phyloP scores from a whole-genome alignment of 192 early-diverging fungal genomes.

The Phlyctochytrium arcticum region DNA sequence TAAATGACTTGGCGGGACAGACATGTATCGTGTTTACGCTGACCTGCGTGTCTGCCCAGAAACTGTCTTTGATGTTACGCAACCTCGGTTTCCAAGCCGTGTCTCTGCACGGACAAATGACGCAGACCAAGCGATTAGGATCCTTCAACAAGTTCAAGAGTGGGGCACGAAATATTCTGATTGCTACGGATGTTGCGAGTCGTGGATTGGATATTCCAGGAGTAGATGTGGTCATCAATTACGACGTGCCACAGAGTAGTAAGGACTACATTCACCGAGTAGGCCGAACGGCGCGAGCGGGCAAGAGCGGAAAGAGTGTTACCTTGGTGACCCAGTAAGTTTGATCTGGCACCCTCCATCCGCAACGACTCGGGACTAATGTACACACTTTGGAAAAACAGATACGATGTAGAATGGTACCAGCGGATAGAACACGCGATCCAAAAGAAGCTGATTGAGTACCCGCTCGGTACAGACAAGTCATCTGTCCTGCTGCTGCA shows the following conservation, averaged over 20 bases:
- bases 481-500: constrained; percentile 83
- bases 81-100: constrained; percentile 94
- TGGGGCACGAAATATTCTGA: constrained; percentile 79
- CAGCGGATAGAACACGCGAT: constrained; percentile 92
- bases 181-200: constrained; percentile 93
- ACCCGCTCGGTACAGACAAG: constrained; percentile 69
- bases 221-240: constrained; percentile 95
- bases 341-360: too few relatives aligned
- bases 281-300: constrained; percentile 94
- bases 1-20: constrained; percentile 88
- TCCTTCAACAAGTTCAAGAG: constrained; percentile 94
- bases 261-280: constrained; percentile 98
- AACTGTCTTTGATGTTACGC: constrained; percentile 79
- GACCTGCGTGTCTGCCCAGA: constrained; percentile 82
- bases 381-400: constrained; percentile 64
- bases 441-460: constrained; percentile 80
- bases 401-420: constrained; percentile 93
- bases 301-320: constrained; percentile 77
- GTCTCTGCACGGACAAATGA: constrained; percentile 88
- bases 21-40: constrained; percentile 91
- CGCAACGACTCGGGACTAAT: constrained; percentile 29
- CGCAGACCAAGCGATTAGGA: constrained; percentile 88
- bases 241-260: constrained; percentile 86
- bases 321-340: constrained; percentile 73
- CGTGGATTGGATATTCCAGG: constrained; percentile 91